Conservation (phyloP, 2,329 filamentous ascomycete species). For the Paecilomyces fulvus region DNA sequence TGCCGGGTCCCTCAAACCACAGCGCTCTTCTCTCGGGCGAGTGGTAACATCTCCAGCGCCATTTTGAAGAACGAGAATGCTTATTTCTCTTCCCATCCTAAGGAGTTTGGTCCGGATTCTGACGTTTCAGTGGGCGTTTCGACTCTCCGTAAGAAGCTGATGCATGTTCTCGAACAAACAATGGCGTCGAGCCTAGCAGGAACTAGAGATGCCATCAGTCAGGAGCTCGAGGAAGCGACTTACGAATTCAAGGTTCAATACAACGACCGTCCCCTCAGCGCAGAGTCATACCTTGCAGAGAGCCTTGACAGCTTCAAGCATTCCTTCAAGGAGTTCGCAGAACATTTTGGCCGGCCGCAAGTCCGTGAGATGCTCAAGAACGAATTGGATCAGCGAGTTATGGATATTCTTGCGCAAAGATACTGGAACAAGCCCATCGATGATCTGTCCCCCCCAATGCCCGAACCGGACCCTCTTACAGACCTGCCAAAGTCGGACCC, state of each 20-base stretch:
- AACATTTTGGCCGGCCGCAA: constrained; percentile 79
- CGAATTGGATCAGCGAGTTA: constrained; percentile 87
- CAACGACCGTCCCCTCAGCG: constrained; percentile 88
- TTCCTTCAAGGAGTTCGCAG: constrained; percentile 88
- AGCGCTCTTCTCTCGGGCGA: constrained; percentile 75
- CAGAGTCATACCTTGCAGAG: constrained; percentile 93
- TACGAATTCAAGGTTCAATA: constrained; percentile 99
- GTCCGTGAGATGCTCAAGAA: constrained; percentile 84
- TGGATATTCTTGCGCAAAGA: constrained; percentile 82
- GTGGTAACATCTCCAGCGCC: constrained; percentile 66
- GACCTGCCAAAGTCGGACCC: constrained; percentile 79
- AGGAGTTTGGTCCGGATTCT: constrained; percentile 66
- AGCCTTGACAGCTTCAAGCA: constrained; percentile 96
- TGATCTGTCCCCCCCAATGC: constrained; percentile 60
- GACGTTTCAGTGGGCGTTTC: constrained; percentile 73
- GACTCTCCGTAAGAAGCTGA: constrained; percentile 86
- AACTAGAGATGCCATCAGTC: constrained; percentile 84
- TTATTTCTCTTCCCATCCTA: constrained; percentile 76
- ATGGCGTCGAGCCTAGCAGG: constrained; percentile 89
- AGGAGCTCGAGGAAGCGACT: constrained; percentile 91
- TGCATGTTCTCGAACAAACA: constrained; percentile 92
- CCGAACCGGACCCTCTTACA: constrained; percentile 63
- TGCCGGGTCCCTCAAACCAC: constrained; percentile 62
- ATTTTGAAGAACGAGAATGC: constrained; percentile 83
- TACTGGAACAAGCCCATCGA: constrained; percentile 97